phyloP scores from a whole-genome alignment of 306 rosid species.

The Medicago lupulina region DNA sequence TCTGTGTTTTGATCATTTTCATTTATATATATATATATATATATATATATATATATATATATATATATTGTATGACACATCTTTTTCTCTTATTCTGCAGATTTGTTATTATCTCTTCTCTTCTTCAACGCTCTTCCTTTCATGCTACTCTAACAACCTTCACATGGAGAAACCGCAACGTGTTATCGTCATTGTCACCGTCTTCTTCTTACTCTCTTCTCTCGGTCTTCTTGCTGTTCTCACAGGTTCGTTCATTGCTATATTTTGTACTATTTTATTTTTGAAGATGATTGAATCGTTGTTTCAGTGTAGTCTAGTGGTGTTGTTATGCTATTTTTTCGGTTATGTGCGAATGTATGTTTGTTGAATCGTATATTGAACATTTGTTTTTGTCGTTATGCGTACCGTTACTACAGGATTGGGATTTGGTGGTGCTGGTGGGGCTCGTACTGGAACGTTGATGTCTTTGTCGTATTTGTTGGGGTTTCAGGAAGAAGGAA shows the following conservation, averaged over 20 bases:
- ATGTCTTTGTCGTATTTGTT: not conserved
- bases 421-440: slow-evolving; percentile 5
- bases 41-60: too few relatives aligned
- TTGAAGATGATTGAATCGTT: not conserved
- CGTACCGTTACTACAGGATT: slow-evolving; percentile 44
- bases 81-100: slow-evolving; percentile 1
- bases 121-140: not conserved
- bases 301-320: not conserved
- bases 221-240: slow-evolving; percentile 51
- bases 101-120: not conserved
- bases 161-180: slow-evolving; percentile 51
- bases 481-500: slow-evolving; percentile 19
- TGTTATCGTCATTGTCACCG: not conserved
- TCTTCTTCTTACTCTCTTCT: slow-evolving; percentile 31
- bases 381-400: not conserved
- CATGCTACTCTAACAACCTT: not conserved
- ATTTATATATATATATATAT: too few relatives aligned
- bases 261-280: not conserved
- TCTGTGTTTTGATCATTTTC: not conserved
- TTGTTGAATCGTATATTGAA: not conserved
- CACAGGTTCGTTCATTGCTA: not conserved
- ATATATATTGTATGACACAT: too few relatives aligned
- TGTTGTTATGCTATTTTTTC: not conserved
- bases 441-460: slow-evolving; percentile 6
- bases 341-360: not conserved